Evolutionary conservation across 2,329 filamentous ascomycete species (phyloP).

Genomic region (Aspergillus fumigatiaffinis): DNA sequence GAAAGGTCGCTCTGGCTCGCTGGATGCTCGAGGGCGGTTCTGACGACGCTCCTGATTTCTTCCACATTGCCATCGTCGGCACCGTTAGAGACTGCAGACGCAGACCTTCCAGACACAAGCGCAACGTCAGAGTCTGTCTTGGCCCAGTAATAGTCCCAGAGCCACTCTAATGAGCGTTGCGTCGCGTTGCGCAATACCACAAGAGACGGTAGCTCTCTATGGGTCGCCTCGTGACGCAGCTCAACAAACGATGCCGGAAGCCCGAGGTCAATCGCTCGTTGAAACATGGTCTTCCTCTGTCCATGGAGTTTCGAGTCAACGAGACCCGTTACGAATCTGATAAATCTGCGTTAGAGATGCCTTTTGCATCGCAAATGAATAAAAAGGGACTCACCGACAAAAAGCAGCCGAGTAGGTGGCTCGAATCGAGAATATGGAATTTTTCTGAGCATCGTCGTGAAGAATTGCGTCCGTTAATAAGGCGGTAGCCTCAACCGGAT

Average conservation of each 20-base stretch:
- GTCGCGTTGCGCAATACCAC: constrained; percentile 67
- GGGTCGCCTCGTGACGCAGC: constrained; percentile 82
- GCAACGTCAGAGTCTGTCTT: constrained; percentile 38
- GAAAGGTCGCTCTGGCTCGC: constrained; percentile 5
- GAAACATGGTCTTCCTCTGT: constrained; percentile 43
- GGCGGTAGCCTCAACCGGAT: constrained; percentile 45
- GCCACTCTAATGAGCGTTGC: constrained; percentile 70
- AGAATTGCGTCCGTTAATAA: constrained; percentile 45
- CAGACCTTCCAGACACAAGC: constrained; percentile 2
- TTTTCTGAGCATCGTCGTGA: constrained; percentile 38
- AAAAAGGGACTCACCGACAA: constrained; percentile 34
- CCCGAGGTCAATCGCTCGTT: constrained; percentile 38
- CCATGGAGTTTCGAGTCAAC: constrained; percentile 42
- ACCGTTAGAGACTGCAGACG: background rate
- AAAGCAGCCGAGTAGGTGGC: constrained; percentile 45
- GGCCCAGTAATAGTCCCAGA: constrained; percentile 85
- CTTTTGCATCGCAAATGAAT: background rate
- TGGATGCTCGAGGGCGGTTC: constrained; percentile 16
- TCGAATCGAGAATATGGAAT: constrained; percentile 43
- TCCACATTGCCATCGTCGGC: constrained; percentile 7
- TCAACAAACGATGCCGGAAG: constrained; percentile 72
- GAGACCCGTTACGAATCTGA: constrained; percentile 43
- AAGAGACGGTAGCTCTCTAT: constrained; percentile 78
- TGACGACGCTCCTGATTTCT: constrained; percentile 17
- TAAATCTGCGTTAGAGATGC: background rate